Evolutionary conservation across 345 rosid species (phyloP).

Genomic region (Mallotus nudiflorus): DNA sequence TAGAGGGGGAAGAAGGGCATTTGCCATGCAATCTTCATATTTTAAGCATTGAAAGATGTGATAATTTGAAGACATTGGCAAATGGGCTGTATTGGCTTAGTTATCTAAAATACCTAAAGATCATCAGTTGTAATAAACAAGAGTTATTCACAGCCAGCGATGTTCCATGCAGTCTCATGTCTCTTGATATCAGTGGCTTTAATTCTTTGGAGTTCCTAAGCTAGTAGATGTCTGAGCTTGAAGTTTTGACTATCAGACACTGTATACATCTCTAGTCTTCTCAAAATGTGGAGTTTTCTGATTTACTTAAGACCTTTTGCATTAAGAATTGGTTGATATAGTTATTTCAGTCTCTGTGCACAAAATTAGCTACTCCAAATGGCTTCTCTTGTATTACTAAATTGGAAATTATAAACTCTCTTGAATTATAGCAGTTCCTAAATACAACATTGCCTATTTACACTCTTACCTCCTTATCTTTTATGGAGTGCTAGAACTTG

Average conservation of each 20-base stretch:
- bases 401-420: not conserved
- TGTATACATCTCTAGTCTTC: not conserved
- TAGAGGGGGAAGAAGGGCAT: not conserved
- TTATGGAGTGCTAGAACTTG: not conserved
- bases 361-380: not conserved
- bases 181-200: not conserved
- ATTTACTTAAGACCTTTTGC: not conserved
- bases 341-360: not conserved
- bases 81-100: too few species aligned
- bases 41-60: not conserved
- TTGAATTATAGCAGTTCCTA: not conserved
- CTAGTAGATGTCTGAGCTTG: not conserved
- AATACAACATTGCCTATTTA: not conserved
- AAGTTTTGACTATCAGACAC: not conserved
- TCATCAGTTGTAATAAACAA: too few species aligned
- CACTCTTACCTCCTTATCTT: not conserved
- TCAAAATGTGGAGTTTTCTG: not conserved
- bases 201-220: not conserved
- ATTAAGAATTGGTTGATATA: not conserved
- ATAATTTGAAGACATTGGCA: not conserved
- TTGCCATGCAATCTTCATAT: not conserved
- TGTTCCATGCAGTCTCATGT: not conserved
- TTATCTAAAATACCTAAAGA: too few species aligned
- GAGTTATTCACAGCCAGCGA: too few species aligned
- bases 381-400: slow-evolving; percentile 9